Percentiles rank a stretch among this genome's conserved stretches.
Evolutionary conservation across 106 monocot species (phyloP).

Genomic region (Vanilla planifolia): DNA sequence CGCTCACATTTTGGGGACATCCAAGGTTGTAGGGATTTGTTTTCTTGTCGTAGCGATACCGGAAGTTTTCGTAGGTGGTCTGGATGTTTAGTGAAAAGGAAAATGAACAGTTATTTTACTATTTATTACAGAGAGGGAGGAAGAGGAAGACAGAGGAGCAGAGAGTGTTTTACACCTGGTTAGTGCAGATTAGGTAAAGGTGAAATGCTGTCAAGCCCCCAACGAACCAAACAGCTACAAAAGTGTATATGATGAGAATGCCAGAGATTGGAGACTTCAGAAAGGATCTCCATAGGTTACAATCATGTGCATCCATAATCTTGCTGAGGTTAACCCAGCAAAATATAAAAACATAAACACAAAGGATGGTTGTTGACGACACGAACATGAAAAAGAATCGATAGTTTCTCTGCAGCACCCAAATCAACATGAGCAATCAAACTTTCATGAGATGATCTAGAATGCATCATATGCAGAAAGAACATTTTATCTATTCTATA

Average conservation of each 20-base stretch:
- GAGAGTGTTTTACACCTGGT: conserved; percentile 36
- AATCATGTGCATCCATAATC: conserved; percentile 24
- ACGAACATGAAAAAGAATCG: conserved; percentile 62
- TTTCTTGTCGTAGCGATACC: conserved; percentile 60
- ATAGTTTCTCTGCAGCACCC: conserved; percentile 63
- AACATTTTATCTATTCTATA: too few species aligned
- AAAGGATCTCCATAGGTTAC: conserved; percentile 38
- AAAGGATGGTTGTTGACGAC: conserved; percentile 36
- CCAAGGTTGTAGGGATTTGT: conserved; percentile 58
- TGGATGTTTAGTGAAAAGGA: too few species aligned
- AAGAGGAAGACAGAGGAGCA: background rate
- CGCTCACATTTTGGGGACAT: conserved; percentile 30
- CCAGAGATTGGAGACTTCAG: conserved; percentile 44
- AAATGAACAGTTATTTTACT: too few species aligned
- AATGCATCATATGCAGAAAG: too few species aligned
- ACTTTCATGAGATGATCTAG: too few species aligned
- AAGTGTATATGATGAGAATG: conserved; percentile 52
- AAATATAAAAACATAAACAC: conserved; percentile 54
- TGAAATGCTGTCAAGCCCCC: conserved; percentile 65
- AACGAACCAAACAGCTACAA: conserved; percentile 56
- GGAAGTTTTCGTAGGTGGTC: conserved; percentile 76
- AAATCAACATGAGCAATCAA: too few species aligned
- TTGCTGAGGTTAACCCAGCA: conserved; percentile 56
- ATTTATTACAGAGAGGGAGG: background rate
- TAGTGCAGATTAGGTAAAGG: conserved; percentile 49